Evolutionary conservation across 139 green algal species (phyloP).

Genomic region (Dunaliella sp.): DNA sequence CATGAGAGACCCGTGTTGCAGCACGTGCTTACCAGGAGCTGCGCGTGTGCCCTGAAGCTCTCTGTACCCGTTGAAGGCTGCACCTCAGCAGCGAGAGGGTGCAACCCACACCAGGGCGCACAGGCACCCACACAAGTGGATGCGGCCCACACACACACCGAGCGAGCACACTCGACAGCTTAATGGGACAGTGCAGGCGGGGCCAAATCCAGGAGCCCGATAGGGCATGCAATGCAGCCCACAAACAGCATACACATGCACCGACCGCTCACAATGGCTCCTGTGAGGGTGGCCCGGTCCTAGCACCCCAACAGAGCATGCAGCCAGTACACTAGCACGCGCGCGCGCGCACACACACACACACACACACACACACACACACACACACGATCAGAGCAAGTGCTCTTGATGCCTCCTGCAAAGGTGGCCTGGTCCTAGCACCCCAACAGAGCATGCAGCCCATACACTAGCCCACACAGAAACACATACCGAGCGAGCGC

Average conservation of each 20-base stretch:
- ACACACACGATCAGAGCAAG: conserved; percentile 37
- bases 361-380: too few species aligned
- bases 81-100: too few species aligned
- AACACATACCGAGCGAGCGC: conserved; percentile 40
- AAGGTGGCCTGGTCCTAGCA: conserved; percentile 79
- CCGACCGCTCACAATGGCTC: conserved; percentile 64
- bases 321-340: too few species aligned
- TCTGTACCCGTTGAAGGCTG: too few species aligned
- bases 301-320: conserved; percentile 74
- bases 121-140: too few species aligned
- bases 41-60: too few species aligned
- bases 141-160: not conserved
- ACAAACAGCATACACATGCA: conserved; percentile 20
- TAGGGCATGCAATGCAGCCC: not conserved
- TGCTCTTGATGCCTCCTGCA: conserved; percentile 61
- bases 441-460: too few species aligned
- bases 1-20: too few species aligned
- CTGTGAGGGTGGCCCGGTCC: conserved; percentile 73
- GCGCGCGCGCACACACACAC: too few species aligned
- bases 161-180: not conserved
- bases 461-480: too few species aligned
- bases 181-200: not conserved
- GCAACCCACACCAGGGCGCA: too few species aligned
- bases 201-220: not conserved
- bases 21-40: too few species aligned